These are phyloP conservation scores for Daldinia loculata DNA, from an alignment of 495 filamentous ascomycete species.

Conservation along the genomic window DNA sequence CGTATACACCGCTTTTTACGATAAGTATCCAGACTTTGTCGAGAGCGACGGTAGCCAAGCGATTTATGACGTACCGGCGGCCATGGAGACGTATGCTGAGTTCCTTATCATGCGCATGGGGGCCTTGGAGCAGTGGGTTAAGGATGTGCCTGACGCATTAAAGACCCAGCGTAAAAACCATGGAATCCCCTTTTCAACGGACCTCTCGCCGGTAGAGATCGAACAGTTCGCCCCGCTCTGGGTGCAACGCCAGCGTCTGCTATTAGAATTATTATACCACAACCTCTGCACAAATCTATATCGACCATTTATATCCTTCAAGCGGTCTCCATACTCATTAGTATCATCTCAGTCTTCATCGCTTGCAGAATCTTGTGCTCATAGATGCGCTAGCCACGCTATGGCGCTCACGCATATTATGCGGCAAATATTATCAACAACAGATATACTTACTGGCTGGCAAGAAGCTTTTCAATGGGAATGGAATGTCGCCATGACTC, in stretches of 20 bases:
- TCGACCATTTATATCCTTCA: constrained; percentile 59
- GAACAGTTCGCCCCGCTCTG: constrained; percentile 52
- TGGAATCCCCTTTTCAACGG: constrained; percentile 55
- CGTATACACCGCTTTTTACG: constrained; percentile 49
- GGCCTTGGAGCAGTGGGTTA: constrained; percentile 49
- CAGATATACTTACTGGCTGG: constrained; percentile 58
- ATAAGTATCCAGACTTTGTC: constrained; percentile 34
- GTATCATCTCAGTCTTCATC: constrained; percentile 2
- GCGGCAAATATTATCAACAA: constrained; percentile 57
- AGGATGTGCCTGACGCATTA: constrained; percentile 51
- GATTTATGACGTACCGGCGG: constrained; percentile 12
- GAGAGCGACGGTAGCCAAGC: constrained; percentile 11
- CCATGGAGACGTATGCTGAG: constrained; percentile 41
- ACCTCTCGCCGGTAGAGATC: constrained; percentile 48
- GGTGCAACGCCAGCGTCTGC: constrained; percentile 58
- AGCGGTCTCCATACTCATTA: constrained; percentile 12
- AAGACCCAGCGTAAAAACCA: constrained; percentile 48
- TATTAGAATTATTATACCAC: constrained; percentile 63
- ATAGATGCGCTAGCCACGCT: constrained; percentile 56
- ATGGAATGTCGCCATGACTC: constrained; percentile 61
- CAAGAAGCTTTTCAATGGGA: constrained; percentile 61
- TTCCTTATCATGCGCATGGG: constrained; percentile 44
- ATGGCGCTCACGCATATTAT: constrained; percentile 60
- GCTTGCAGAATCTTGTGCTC: constrained; percentile 45
- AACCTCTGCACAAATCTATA: constrained; percentile 54